These are phyloP conservation scores for Phytophthora melonis DNA, from an alignment of 352 stramenopile genomes.

Conservation along the genomic window DNA sequence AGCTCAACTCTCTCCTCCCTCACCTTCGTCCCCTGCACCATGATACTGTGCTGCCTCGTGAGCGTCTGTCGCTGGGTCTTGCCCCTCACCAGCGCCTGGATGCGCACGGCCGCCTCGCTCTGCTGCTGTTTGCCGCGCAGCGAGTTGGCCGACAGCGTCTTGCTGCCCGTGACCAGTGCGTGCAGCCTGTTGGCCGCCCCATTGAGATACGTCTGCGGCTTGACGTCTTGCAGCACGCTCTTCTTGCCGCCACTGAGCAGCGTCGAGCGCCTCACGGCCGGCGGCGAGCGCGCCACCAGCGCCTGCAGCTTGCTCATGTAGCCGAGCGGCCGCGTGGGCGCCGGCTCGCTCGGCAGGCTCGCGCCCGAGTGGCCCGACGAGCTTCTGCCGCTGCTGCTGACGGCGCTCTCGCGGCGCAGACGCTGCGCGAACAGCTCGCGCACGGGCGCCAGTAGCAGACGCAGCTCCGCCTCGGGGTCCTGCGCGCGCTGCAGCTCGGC, in stretches of 20 bases:
- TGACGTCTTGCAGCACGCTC: slow-evolving; percentile 13
- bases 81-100: slow-evolving; percentile 76
- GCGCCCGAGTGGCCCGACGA: slow-evolving; percentile 18
- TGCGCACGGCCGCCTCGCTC: slow-evolving; percentile 66
- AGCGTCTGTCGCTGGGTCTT: slow-evolving; percentile 61
- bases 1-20: background rate
- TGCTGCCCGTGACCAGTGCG: slow-evolving; percentile 44
- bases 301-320: slow-evolving; percentile 53
- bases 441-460: slow-evolving; percentile 62
- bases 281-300: slow-evolving; percentile 36
- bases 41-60: slow-evolving; percentile 61
- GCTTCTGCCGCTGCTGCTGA: slow-evolving; percentile 12
- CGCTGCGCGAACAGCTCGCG: slow-evolving; percentile 51
- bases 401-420: slow-evolving; percentile 17
- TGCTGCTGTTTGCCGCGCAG: slow-evolving; percentile 29
- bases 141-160: slow-evolving; percentile 23
- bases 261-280: slow-evolving; percentile 17
- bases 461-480: slow-evolving; percentile 52
- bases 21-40: slow-evolving; percentile 80
- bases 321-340: slow-evolving; percentile 14
- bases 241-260: slow-evolving; percentile 22
- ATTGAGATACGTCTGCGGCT: slow-evolving; percentile 44
- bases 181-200: slow-evolving; percentile 50
- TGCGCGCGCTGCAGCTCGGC: slow-evolving; percentile 43
- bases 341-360: background rate